phyloP scores from a whole-genome alignment of 2,329 filamentous ascomycete genomes.

The Pseudogymnoascus sp. region DNA sequence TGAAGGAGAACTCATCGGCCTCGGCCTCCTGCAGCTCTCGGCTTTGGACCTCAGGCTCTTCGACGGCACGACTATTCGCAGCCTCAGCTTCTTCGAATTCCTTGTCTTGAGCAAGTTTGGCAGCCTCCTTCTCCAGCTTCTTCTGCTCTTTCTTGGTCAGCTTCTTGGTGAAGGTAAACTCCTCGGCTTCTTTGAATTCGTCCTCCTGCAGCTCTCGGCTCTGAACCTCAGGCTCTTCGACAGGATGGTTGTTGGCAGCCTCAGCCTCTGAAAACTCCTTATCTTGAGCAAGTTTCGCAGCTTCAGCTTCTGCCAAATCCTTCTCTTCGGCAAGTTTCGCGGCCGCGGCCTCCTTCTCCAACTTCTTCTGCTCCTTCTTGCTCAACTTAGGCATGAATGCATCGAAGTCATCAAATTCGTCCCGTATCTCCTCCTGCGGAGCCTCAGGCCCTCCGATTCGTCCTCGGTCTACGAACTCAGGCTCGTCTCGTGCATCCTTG shows the following conservation, averaged over 20 bases:
- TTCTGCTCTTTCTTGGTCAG: conserved; percentile 5
- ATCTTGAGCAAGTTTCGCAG: background rate
- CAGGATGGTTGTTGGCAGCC: background rate
- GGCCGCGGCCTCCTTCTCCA: conserved; percentile 4
- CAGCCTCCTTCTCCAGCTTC: background rate
- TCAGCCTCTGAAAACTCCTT: background rate
- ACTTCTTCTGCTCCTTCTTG: conserved; percentile 45
- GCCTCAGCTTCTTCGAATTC: background rate
- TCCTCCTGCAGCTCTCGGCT: background rate
- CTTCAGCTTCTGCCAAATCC: background rate
- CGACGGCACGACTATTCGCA: background rate
- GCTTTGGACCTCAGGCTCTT: background rate
- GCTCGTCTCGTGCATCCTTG: conserved; percentile 15
- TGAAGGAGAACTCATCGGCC: conserved; percentile 18
- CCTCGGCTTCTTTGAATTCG: conserved; percentile 13
- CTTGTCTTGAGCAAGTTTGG: background rate
- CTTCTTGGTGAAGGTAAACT: conserved; percentile 13
- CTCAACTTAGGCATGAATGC: conserved; percentile 31
- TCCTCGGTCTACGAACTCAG: background rate
- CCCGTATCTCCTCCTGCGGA: background rate
- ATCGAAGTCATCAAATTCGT: conserved; percentile 19
- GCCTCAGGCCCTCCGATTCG: background rate
- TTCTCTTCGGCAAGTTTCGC: background rate
- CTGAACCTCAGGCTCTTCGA: background rate
- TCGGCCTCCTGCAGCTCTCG: background rate